Evolutionary conservation across 352 stramenopile species (phyloP).

Genomic region (Phytophthora brassicae): DNA sequence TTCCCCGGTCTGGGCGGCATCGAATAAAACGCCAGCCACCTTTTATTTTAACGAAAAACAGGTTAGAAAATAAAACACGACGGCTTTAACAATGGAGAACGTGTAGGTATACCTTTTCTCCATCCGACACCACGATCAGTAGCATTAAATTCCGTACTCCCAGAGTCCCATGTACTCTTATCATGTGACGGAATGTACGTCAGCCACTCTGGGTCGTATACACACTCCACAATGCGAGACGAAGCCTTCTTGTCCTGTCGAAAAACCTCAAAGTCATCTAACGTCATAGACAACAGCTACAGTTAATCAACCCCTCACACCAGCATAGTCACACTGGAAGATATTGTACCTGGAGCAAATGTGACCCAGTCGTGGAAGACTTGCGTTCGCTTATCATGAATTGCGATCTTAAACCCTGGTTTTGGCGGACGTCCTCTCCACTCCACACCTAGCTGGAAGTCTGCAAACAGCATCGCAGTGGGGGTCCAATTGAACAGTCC

Average conservation of each 20-base stretch:
- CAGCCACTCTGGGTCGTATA: constrained; percentile 79
- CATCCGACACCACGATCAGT: constrained; percentile 70
- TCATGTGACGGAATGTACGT: constrained; percentile 87
- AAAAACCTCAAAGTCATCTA: constrained; percentile 80
- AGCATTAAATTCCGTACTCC: constrained; percentile 63
- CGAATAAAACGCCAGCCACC: constrained; percentile 80
- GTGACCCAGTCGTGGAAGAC: constrained; percentile 90
- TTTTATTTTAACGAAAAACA: constrained; percentile 22
- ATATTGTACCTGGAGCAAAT: constrained; percentile 54
- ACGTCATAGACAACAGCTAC: neutral
- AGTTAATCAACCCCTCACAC: neutral
- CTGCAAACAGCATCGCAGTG: constrained; percentile 49
- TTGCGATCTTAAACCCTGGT: constrained; percentile 81
- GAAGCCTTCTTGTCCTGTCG: constrained; percentile 82
- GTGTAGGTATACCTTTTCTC: constrained; percentile 70
- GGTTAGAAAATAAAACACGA: neutral
- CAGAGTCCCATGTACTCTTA: constrained; percentile 75
- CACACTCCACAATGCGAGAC: constrained; percentile 80
- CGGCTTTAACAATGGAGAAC: too few relatives aligned
- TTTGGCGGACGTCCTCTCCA: constrained; percentile 77
- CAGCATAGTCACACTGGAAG: neutral
- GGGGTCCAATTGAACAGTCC: constrained; percentile 78
- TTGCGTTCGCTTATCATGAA: constrained; percentile 84
- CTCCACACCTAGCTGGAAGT: constrained; percentile 84
- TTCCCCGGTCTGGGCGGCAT: constrained; percentile 58